These are phyloP conservation scores for Fusarium sp. DNA, from an alignment of 2,329 filamentous ascomycete species.

Conservation along the genomic window DNA sequence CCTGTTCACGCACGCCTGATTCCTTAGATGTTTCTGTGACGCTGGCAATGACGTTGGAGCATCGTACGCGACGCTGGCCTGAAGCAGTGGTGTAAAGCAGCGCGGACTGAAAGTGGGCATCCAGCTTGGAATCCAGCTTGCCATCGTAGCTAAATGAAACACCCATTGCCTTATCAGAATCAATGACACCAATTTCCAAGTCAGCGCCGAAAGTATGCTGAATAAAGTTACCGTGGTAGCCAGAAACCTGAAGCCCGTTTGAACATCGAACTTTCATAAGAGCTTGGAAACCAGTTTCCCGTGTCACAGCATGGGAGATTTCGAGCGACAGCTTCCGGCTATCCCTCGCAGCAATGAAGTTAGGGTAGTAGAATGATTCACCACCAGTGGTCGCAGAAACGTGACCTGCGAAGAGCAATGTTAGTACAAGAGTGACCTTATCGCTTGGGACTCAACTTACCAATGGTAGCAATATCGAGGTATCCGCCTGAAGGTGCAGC, in stretches of 20 bases:
- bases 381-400: constrained; percentile 91
- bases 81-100: constrained; percentile 92
- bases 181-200: constrained; percentile 91
- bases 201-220: constrained; percentile 96
- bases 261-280: constrained; percentile 99
- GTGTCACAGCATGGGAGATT: constrained; percentile 85
- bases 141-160: constrained; percentile 96
- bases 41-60: constrained; percentile 92
- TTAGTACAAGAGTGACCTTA: neutral
- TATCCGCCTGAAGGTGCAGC: constrained; percentile 91
- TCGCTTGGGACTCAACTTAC: constrained; percentile 58
- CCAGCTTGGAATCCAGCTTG: constrained; percentile 95
- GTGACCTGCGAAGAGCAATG: constrained; percentile 68
- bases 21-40: constrained; percentile 77
- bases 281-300: constrained; percentile 94
- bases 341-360: constrained; percentile 91
- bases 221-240: constrained; percentile 96
- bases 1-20: constrained; percentile 58
- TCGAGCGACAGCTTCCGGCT: constrained; percentile 86
- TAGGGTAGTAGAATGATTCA: constrained; percentile 96
- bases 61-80: constrained; percentile 90
- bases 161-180: constrained; percentile 92
- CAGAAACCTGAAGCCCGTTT: constrained; percentile 91
- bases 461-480: constrained; percentile 92
- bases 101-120: constrained; percentile 97